These are phyloP conservation scores for Wickerhamomyces xylosicus DNA, from an alignment of 805 yeast species.

Conservation along the genomic window DNA sequence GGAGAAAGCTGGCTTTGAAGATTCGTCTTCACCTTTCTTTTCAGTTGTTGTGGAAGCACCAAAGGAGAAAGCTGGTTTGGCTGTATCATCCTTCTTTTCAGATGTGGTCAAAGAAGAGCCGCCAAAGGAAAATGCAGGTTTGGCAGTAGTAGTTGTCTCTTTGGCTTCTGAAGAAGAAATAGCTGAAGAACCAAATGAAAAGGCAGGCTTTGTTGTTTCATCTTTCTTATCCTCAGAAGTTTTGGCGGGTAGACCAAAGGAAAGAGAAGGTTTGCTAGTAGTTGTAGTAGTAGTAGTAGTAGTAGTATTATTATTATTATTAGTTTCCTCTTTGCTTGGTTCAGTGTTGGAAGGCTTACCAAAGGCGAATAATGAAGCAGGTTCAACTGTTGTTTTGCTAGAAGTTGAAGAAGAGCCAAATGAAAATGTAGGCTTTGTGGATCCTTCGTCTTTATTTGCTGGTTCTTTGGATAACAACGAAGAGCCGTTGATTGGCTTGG, in stretches of 20 bases:
- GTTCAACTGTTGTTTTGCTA: background rate
- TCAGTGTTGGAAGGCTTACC: no score
- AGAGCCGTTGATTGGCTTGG: no score
- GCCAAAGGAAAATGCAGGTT: conserved; percentile 9
- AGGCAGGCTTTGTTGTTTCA: conserved; percentile 5
- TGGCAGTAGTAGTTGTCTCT: conserved; percentile 2
- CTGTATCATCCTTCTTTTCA: conserved; percentile 2
- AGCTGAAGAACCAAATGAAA: background rate
- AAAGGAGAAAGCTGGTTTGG: conserved; percentile 7
- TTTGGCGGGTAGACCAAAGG: no score
- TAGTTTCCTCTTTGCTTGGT: no score
- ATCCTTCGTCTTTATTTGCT: background rate
- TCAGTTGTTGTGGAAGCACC: background rate
- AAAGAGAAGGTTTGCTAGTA: background rate
- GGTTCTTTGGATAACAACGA: no score
- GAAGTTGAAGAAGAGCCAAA: conserved; percentile 1
- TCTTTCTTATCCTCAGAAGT: conserved; percentile 5
- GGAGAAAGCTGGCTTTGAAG: conserved; percentile 1
- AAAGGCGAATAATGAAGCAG: background rate
- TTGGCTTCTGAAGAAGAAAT: no score
- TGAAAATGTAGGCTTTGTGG: conserved; percentile 2
- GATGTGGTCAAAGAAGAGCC: conserved; percentile 5
- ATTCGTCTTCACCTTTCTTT: no score
- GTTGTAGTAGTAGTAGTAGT: conserved; percentile 13
- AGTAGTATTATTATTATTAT: conserved; percentile 1